Percentiles rank a stretch among this genome's conserved stretches.
Evolutionary conservation across 2,329 filamentous ascomycete species (phyloP).

Genomic region (Fonsecaea monophora): DNA sequence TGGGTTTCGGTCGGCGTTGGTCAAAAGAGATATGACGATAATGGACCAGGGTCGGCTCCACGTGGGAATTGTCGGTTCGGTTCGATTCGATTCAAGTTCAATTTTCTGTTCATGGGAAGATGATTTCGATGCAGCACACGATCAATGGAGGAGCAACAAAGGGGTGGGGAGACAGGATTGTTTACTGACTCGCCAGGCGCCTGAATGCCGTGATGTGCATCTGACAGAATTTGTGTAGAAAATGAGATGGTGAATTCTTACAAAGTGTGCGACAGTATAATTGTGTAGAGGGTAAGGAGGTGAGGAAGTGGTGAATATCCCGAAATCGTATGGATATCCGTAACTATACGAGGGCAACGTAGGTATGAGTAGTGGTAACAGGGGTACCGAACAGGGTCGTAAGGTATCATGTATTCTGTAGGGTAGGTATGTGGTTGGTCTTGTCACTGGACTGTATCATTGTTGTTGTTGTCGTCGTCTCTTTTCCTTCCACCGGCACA

Average conservation of each 20-base stretch:
- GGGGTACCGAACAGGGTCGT: too few species aligned
- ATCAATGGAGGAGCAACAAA: conserved; percentile 21
- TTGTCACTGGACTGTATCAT: too few species aligned
- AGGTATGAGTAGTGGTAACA: too few species aligned
- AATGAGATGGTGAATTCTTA: neutral
- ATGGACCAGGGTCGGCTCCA: neutral
- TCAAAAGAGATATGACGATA: conserved; percentile 4
- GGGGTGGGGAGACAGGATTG: conserved; percentile 6
- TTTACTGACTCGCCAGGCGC: conserved; percentile 15
- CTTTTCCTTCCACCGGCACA: too few species aligned
- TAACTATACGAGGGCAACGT: too few species aligned
- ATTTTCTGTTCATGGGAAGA: conserved; percentile 23
- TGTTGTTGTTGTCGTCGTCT: too few species aligned
- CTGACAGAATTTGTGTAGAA: conserved; percentile 19
- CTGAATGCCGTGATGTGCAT: conserved; percentile 25
- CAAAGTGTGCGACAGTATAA: too few species aligned
- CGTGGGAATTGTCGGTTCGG: neutral
- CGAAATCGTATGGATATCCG: too few species aligned
- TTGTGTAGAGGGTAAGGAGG: too few species aligned
- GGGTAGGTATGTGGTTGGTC: too few species aligned
- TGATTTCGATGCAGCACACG: conserved; percentile 31
- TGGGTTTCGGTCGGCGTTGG: neutral
- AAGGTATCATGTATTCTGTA: too few species aligned
- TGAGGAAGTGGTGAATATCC: too few species aligned
- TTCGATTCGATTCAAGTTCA: neutral